Evolutionary conservation across 2,329 filamentous ascomycete species (phyloP).

Genomic region (Acephala macrosclerotiorum): DNA sequence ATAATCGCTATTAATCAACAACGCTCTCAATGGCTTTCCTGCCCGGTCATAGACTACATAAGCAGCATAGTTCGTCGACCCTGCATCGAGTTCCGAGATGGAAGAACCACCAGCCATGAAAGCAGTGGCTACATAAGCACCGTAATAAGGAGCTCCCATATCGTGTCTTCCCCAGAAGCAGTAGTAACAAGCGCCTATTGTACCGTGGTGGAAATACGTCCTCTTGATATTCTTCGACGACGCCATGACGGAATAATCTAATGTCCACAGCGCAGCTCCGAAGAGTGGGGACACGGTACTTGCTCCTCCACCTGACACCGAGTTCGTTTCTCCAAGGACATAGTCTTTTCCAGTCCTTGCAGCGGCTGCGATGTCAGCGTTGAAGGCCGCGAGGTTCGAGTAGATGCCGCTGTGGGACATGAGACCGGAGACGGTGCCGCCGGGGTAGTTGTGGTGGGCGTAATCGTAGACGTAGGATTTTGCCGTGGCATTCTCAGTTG

Average conservation of each 20-base stretch:
- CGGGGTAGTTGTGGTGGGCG: slow-evolving; percentile 47
- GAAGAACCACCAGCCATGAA: slow-evolving; percentile 37
- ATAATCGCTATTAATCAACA: slow-evolving; percentile 42
- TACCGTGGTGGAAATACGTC: slow-evolving; percentile 42
- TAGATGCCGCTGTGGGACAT: slow-evolving; percentile 41
- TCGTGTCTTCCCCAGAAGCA: slow-evolving; percentile 41
- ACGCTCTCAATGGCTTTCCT: slow-evolving; percentile 25
- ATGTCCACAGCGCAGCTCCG: slow-evolving; percentile 40
- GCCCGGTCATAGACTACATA: slow-evolving; percentile 37
- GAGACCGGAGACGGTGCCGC: slow-evolving; percentile 44
- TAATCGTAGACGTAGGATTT: slow-evolving; percentile 39
- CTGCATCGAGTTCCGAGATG: slow-evolving; percentile 36
- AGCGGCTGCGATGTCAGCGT: slow-evolving; percentile 36
- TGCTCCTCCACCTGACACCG: slow-evolving; percentile 41
- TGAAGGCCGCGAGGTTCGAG: slow-evolving; percentile 34
- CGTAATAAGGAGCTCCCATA: slow-evolving; percentile 42
- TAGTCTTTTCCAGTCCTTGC: slow-evolving; percentile 37
- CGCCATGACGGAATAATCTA: slow-evolving; percentile 39
- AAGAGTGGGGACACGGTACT: slow-evolving; percentile 38
- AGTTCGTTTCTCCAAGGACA: slow-evolving; percentile 43
- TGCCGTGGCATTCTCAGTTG: slow-evolving; percentile 33
- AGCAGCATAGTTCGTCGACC: slow-evolving; percentile 31
- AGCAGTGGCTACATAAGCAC: slow-evolving; percentile 37
- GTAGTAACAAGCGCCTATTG: slow-evolving; percentile 43
- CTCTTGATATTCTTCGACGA: slow-evolving; percentile 33